These are phyloP conservation scores for Suillus lakei DNA, from an alignment of 768 basidiomycete genomes.

Conservation along the genomic window DNA sequence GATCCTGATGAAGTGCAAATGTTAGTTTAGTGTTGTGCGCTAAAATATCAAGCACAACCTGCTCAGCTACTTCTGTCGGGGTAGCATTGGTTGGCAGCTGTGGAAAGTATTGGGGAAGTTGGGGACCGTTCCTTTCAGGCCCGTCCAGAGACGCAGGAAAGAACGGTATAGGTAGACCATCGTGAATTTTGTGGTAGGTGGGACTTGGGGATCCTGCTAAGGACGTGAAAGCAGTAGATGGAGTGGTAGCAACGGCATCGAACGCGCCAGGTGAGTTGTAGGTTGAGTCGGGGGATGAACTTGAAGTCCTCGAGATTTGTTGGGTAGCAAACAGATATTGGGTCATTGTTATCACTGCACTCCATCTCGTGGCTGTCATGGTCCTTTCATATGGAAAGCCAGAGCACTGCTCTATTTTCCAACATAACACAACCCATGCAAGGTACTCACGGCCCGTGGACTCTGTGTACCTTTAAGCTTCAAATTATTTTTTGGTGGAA, in stretches of 20 bases:
- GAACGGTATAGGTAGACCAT: conserved; percentile 21
- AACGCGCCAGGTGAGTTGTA: conserved; percentile 10
- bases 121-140: conserved; percentile 26
- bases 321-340: too few species aligned
- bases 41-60: conserved; percentile 15
- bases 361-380: background rate
- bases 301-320: background rate
- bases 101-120: conserved; percentile 26
- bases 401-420: too few species aligned
- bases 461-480: too few species aligned
- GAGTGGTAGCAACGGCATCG: conserved; percentile 8
- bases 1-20: conserved; percentile 27
- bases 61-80: conserved; percentile 24
- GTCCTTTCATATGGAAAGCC: too few species aligned
- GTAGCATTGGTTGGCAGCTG: conserved; percentile 28
- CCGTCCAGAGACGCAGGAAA: conserved; percentile 19
- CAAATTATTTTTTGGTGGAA: too few species aligned
- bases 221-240: conserved; percentile 11
- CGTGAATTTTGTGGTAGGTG: background rate
- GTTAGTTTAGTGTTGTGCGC: background rate
- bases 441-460: too few species aligned
- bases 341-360: background rate
- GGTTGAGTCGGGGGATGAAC: conserved; percentile 1
- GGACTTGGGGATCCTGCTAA: conserved; percentile 6
- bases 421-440: too few species aligned